Evolutionary conservation across 2,329 filamentous ascomycete species (phyloP).

Genomic region (Coniochaeta hoffmannii): DNA sequence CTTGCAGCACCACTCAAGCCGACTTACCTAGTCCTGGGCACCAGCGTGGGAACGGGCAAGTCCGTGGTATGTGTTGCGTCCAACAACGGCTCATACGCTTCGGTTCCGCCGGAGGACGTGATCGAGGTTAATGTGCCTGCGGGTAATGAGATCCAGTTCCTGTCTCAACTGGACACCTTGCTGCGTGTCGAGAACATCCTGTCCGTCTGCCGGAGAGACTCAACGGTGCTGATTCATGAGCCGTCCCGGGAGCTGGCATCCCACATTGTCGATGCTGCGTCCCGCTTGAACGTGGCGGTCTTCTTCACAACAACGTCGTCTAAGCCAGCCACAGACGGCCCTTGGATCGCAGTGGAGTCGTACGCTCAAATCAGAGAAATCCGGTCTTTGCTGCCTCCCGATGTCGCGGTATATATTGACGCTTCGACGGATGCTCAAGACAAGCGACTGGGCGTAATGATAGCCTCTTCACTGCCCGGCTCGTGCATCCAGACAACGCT

Average conservation of each 20-base stretch:
- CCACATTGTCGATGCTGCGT: neutral
- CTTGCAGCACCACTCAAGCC: slow-evolving; percentile 1
- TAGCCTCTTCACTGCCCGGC: neutral
- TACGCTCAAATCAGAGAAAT: slow-evolving; percentile 2
- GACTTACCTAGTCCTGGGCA: slow-evolving; percentile 1
- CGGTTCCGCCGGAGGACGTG: neutral
- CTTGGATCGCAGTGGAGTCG: neutral
- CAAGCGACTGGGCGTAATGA: neutral
- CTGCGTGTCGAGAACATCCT: slow-evolving; percentile 2
- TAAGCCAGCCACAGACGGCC: neutral
- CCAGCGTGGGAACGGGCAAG: neutral
- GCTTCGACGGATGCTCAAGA: neutral
- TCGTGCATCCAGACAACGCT: slow-evolving; percentile 1
- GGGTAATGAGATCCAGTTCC: neutral
- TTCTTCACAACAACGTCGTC: slow-evolving; percentile 1
- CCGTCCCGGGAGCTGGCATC: neutral
- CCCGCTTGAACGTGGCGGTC: neutral
- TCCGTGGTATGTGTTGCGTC: neutral
- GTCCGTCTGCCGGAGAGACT: slow-evolving; percentile 2
- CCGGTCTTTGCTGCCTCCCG: neutral
- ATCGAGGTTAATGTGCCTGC: neutral
- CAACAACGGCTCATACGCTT: neutral
- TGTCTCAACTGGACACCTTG: neutral
- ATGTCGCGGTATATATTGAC: neutral
- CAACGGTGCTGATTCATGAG: neutral